Evolutionary conservation across 2,329 filamentous ascomycete species (phyloP).

Genomic region (Metarhizium guizhouense): DNA sequence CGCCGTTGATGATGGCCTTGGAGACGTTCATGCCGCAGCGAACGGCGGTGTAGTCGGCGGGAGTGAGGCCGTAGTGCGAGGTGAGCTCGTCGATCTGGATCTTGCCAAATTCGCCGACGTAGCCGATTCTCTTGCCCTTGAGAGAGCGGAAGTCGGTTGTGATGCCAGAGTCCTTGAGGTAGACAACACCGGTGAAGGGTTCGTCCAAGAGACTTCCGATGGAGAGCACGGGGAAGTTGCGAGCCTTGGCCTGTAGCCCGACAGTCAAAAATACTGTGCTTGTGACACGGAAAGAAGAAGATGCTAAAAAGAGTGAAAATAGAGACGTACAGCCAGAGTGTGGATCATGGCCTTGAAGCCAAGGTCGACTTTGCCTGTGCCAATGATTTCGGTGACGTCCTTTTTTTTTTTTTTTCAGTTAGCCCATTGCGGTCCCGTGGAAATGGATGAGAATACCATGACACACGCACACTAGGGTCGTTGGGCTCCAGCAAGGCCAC

Average conservation of each 20-base stretch:
- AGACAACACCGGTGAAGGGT: conserved; percentile 71
- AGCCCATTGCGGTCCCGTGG: neutral
- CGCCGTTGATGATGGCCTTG: conserved; percentile 64
- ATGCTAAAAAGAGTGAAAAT: too few relatives aligned
- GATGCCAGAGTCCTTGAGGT: conserved; percentile 66
- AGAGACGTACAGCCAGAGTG: conserved; percentile 53
- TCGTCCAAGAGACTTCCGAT: conserved; percentile 70
- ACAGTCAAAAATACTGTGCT: neutral
- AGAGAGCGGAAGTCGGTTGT: conserved; percentile 66
- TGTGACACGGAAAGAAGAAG: too few relatives aligned
- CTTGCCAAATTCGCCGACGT: conserved; percentile 75
- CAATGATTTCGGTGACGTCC: conserved; percentile 77
- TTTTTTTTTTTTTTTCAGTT: conserved; percentile 23
- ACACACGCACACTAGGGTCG: conserved; percentile 52
- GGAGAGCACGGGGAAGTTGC: conserved; percentile 62
- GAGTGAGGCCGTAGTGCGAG: conserved; percentile 66
- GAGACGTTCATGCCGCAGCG: conserved; percentile 77
- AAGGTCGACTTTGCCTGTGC: conserved; percentile 65
- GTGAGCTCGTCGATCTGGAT: conserved; percentile 79
- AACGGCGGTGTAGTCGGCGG: conserved; percentile 64
- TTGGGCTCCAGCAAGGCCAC: conserved; percentile 72
- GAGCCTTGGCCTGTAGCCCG: conserved; percentile 55
- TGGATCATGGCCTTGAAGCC: conserved; percentile 83
- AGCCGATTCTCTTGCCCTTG: conserved; percentile 69
- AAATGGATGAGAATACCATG: neutral